Evolutionary conservation across 2,329 filamentous ascomycete species (phyloP), one percentile per base, ranked within the genome.

Genomic region (Paradendryphiella salina): DNA sequence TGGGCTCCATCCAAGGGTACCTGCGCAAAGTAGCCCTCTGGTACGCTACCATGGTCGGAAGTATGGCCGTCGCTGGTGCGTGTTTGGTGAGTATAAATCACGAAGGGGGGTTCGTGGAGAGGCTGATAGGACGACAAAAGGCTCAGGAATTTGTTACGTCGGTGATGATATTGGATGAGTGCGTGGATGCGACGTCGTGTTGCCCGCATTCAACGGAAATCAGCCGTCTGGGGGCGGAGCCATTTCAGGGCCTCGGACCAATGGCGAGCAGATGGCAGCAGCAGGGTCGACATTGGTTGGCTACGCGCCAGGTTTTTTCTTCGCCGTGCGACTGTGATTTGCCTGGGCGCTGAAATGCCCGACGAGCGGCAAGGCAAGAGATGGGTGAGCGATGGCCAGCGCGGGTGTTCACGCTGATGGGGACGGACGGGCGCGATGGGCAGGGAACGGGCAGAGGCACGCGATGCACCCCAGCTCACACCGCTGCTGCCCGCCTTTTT

Each of bases 281-380:
- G 50, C 58, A 52, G 44, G 42, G 52, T 49, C 44, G 50, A 33
- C 45, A 61, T 63, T 56, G 59, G 62, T 69, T 69, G 66, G 67
- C 65, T 69, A 67, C 56, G 59, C 65, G 65, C 63, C 59, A 36
- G 57, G 59, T 54, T 53, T 59, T 46, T 49, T 21, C 40, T 45
- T 35, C 20, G 18, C 7, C 31, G 61, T 64, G 60, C 50, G 53
- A 63, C 60, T 63, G 63, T 69, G 64, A 70, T 69, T 71, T 63
- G 67, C 34, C 56, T 59, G 60, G 38, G 32, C 28, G 20, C 23
- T 31, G 51, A 50, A 61, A 62, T 66, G 50, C 55, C 32, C 29
- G 39, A 34, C 32, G 32, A 42, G 45, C 36, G 37, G 26, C 32
- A 18, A 14, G 23, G 11, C 23, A 14, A 45, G 23, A 28, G 26